A percentile compares a stretch with the other conserved stretches of the same genome.
These are phyloP conservation scores for Knoxdaviesia capensis DNA, from an alignment of 2,329 filamentous ascomycete genomes.

Conservation along the genomic window DNA sequence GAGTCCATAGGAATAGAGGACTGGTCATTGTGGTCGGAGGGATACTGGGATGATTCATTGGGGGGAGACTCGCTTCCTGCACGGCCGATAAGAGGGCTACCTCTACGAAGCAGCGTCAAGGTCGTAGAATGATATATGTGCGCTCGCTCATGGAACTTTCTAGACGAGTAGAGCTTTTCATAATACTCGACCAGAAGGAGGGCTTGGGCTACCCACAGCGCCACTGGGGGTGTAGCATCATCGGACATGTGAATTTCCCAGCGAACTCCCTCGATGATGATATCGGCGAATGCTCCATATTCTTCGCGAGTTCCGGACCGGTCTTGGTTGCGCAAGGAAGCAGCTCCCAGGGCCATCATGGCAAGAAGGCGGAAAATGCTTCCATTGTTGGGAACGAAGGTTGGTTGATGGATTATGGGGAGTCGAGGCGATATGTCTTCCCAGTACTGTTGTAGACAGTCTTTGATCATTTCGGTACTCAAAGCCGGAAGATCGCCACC, in stretches of 20 bases:
- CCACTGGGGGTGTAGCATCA: slow-evolving; percentile 66
- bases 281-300: slow-evolving; percentile 27
- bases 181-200: slow-evolving; percentile 70
- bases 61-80: slow-evolving; percentile 63
- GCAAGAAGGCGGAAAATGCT: slow-evolving; percentile 58
- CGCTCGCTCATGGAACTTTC: slow-evolving; percentile 64
- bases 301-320: slow-evolving; percentile 28
- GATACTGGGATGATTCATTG: slow-evolving; percentile 29
- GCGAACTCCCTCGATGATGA: slow-evolving; percentile 51
- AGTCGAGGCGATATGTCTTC: slow-evolving; percentile 67
- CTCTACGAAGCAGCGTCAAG: slow-evolving; percentile 64
- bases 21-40: not conserved
- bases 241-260: slow-evolving; percentile 71
- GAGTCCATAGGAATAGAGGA: slow-evolving; percentile 13
- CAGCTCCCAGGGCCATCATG: slow-evolving; percentile 70
- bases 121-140: slow-evolving; percentile 83
- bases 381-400: slow-evolving; percentile 64
- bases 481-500: slow-evolving; percentile 28
- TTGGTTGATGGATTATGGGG: slow-evolving; percentile 74
- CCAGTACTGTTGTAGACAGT: slow-evolving; percentile 78
- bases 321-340: slow-evolving; percentile 48
- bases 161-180: slow-evolving; percentile 79
- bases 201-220: slow-evolving; percentile 76
- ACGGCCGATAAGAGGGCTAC: slow-evolving; percentile 66
- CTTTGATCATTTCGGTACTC: slow-evolving; percentile 64